Evolutionary conservation across 768 basidiomycete species (phyloP), one percentile per base, ranked within the genome.

Genomic region (Neoboletus brunneissimus): DNA sequence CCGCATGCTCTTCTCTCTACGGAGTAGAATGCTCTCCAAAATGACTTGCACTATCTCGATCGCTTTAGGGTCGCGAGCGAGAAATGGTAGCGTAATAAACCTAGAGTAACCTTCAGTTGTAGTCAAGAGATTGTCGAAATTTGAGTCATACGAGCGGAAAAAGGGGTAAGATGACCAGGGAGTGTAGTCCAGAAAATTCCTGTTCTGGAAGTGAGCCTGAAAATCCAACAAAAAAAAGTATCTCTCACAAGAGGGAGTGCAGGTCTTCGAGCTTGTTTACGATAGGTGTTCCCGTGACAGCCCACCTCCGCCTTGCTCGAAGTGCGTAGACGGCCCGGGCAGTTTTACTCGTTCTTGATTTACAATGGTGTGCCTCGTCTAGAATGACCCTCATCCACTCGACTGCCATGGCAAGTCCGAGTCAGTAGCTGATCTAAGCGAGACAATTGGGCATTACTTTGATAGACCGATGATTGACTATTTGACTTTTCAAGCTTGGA

Each of bases 21-120:
- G 82, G 9, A 98, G 77, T 6, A 98, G 76, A 48, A 92, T 81
- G 35, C 85, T 91, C 70, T 96, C 93, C 18, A 98, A 78, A 57
- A 98, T 94, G 55, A 94, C 89, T 72, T 98, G 95, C 0, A 98
- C 94, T 43, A 98, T 87, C 64, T 96, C 93, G 47, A 98, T 88
- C 0, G 93, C 95, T 66, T 94, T 94, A 0, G 91, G 85, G 69
- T 98, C 95, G 37, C 86, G 88, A 44, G 87, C 88, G 53, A 95
- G 79, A 76, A 98, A 98, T 10, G 96, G 96, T 4, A 94, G 72
- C 0, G 91, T 95, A 56, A 97, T 91, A 66, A 96, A 94, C 22
- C 91, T 93, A 56, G 27, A 37, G 57, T 49, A 22, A 4, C 31
- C 23, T 64, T 55, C 45, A 64, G 51, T 46, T 4, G 11, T 11